phyloP scores from a whole-genome alignment of 768 basidiomycete genomes.

The Rossbeevera mucosa region DNA sequence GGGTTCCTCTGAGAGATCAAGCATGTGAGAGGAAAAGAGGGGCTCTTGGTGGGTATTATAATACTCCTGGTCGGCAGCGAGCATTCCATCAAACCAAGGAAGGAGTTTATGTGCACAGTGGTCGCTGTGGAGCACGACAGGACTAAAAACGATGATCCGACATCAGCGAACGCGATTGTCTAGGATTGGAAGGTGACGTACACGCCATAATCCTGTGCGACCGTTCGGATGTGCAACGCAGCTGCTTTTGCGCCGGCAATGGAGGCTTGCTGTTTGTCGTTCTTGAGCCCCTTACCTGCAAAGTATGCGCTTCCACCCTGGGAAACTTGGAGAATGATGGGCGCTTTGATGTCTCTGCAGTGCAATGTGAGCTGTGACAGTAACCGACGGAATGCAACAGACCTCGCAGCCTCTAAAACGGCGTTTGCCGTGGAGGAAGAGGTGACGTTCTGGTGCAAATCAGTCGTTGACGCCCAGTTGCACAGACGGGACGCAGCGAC shows the following conservation, averaged over 20 bases:
- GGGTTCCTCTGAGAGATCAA: slow-evolving; percentile 90
- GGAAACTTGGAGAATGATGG: slow-evolving; percentile 96
- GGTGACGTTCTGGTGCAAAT: slow-evolving; percentile 73
- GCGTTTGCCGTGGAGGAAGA: slow-evolving; percentile 95
- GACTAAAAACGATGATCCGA: slow-evolving; percentile 42
- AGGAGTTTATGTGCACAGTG: slow-evolving; percentile 98
- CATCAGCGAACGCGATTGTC: slow-evolving; percentile 1
- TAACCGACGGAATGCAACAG: slow-evolving; percentile 5
- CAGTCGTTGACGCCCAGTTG: background rate
- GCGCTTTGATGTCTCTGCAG: slow-evolving; percentile 85
- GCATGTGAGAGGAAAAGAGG: slow-evolving; percentile 97
- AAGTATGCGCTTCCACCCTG: slow-evolving; percentile 96
- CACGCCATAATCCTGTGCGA: slow-evolving; percentile 91
- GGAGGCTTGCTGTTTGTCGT: slow-evolving; percentile 94
- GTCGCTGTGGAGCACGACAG: slow-evolving; percentile 96
- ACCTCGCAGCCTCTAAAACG: slow-evolving; percentile 93
- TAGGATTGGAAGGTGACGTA: slow-evolving; percentile 38
- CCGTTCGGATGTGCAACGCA: slow-evolving; percentile 84
- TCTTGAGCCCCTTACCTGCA: slow-evolving; percentile 92
- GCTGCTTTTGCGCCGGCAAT: slow-evolving; percentile 89
- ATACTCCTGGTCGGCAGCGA: slow-evolving; percentile 91
- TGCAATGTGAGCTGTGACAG: slow-evolving; percentile 9
- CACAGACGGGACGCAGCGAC: slow-evolving; percentile 27
- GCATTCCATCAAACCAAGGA: slow-evolving; percentile 99
- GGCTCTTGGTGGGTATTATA: slow-evolving; percentile 84